These are phyloP conservation scores for Trichoderma orchidacearum DNA, from an alignment of 495 filamentous ascomycete species.

Conservation along the genomic window DNA sequence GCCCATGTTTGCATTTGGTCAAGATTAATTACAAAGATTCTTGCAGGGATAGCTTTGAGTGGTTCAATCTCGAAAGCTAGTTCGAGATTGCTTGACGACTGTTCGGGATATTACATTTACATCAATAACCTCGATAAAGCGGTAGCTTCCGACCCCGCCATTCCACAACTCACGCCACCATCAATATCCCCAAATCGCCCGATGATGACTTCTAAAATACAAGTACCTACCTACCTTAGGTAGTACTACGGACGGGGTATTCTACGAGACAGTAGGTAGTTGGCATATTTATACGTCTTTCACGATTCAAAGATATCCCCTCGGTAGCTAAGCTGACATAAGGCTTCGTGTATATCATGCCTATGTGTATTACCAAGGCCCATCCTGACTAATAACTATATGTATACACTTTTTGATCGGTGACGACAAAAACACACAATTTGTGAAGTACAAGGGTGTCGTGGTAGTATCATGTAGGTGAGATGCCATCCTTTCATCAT, in stretches of 20 bases:
- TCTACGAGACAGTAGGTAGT: no score
- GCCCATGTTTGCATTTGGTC: constrained; percentile 36
- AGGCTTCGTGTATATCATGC: background rate
- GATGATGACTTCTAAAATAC: no score
- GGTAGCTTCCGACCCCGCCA: background rate
- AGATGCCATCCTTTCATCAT: background rate
- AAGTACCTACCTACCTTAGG: no score
- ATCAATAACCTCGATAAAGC: constrained; percentile 1
- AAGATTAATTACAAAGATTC: no score
- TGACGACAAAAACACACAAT: background rate
- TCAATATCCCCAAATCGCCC: background rate
- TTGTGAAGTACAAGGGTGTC: background rate
- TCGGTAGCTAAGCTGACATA: no score
- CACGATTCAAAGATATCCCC: background rate
- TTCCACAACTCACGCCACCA: background rate
- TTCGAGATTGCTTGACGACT: no score
- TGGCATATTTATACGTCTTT: no score
- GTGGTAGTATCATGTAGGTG: background rate
- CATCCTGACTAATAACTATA: background rate
- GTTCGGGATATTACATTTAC: no score
- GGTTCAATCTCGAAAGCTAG: background rate
- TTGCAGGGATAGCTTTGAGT: no score
- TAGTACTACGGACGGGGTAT: no score
- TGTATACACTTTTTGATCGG: background rate
- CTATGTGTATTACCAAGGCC: background rate